Conservation (phyloP, 2,329 filamentous ascomycete species). For the Neocucurbitaria cava region DNA sequence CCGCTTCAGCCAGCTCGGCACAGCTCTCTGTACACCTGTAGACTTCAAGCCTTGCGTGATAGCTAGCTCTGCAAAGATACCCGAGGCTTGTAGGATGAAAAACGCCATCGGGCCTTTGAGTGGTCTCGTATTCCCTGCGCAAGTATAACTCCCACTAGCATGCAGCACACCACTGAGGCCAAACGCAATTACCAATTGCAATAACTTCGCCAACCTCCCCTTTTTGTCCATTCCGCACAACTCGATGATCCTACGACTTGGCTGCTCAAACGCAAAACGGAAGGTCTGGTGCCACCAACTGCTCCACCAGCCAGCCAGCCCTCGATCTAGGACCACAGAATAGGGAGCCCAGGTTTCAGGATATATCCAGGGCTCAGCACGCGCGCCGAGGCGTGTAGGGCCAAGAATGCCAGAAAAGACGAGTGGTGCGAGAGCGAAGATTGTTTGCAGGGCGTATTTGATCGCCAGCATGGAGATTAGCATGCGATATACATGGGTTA, state of each 20-base stretch:
- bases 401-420: constrained; percentile 66
- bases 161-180: constrained; percentile 73
- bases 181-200: constrained; percentile 65
- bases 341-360: constrained; percentile 64
- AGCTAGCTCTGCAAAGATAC: constrained; percentile 65
- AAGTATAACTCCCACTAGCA: constrained; percentile 71
- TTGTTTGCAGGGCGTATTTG: constrained; percentile 65
- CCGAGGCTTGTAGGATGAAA: constrained; percentile 74
- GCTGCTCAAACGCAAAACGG: constrained; percentile 72
- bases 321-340: constrained; percentile 66
- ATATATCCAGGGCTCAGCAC: constrained; percentile 68
- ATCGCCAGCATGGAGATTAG: constrained; percentile 64
- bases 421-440: constrained; percentile 68
- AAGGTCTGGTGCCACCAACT: constrained; percentile 92
- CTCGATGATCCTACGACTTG: constrained; percentile 57
- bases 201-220: constrained; percentile 45
- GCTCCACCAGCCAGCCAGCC: constrained; percentile 83
- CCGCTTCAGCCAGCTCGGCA: constrained; percentile 59
- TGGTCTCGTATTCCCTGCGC: constrained; percentile 61
- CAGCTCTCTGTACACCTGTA: constrained; percentile 38
- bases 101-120: constrained; percentile 65
- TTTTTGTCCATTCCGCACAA: constrained; percentile 35
- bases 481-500: constrained; percentile 65
- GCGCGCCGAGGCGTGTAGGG: constrained; percentile 64
- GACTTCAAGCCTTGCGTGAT: constrained; percentile 34